Percentiles rank a stretch among this genome's conserved stretches.
These are phyloP conservation scores for Penicillium sumatraense DNA, from an alignment of 2,329 filamentous ascomycete species.

Conservation along the genomic window DNA sequence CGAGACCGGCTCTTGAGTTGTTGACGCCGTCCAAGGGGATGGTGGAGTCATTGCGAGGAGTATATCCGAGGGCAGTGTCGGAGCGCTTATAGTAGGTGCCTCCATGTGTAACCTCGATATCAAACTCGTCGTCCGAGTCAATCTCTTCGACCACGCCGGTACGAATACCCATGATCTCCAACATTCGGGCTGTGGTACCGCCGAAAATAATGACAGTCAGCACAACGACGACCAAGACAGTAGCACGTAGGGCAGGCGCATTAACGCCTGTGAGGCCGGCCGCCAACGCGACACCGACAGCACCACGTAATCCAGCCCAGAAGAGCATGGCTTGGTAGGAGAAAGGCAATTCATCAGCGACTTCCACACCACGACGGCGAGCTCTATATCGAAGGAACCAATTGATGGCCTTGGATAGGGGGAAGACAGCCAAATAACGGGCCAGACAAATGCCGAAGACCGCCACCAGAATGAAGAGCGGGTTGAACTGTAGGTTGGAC, in stretches of 20 bases:
- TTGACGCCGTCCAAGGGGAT: slow-evolving; percentile 58
- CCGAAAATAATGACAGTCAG: slow-evolving; percentile 98
- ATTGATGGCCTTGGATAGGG: slow-evolving; percentile 86
- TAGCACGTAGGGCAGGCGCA: slow-evolving; percentile 81
- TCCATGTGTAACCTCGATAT: slow-evolving; percentile 78
- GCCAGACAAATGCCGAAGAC: slow-evolving; percentile 90
- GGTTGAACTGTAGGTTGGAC: slow-evolving; percentile 84
- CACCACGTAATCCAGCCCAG: slow-evolving; percentile 94
- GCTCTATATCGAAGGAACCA: slow-evolving; percentile 89
- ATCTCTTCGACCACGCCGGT: slow-evolving; percentile 97
- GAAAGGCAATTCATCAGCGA: slow-evolving; percentile 86
- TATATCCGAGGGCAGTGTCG: slow-evolving; percentile 77
- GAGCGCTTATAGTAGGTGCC: slow-evolving; percentile 81
- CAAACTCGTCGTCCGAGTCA: slow-evolving; percentile 97
- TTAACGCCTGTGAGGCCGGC: slow-evolving; percentile 85
- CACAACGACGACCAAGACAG: slow-evolving; percentile 96
- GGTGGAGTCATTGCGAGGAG: slow-evolving; percentile 65
- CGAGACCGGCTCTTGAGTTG: slow-evolving; percentile 39
- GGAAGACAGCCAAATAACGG: slow-evolving; percentile 93
- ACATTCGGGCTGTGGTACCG: slow-evolving; percentile 94
- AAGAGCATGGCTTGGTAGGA: slow-evolving; percentile 99
- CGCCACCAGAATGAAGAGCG: slow-evolving; percentile 91
- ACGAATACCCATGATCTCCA: slow-evolving; percentile 94
- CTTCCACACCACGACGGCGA: slow-evolving; percentile 73
- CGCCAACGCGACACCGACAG: slow-evolving; percentile 92